A percentile compares a stretch with the other conserved stretches of the same genome.
phyloP scores from a whole-genome alignment of 2,329 filamentous ascomycete species.

The Hyphodiscus sp. region DNA sequence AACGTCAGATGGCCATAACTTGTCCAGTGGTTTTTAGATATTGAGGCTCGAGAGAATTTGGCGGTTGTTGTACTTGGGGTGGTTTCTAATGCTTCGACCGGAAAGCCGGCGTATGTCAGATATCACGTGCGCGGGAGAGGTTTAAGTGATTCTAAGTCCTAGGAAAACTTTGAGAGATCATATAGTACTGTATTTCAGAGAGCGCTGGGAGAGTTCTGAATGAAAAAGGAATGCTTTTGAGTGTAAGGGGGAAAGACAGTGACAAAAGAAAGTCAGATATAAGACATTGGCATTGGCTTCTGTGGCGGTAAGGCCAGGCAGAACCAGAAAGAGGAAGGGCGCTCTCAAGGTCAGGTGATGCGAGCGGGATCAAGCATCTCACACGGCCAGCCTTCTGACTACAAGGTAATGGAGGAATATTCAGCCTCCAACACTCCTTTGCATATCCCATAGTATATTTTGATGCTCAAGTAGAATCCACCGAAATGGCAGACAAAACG shows the following conservation, averaged over 20 bases:
- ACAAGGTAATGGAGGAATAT: neutral
- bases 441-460: neutral
- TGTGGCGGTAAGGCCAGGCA: too few relatives aligned
- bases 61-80: too few relatives aligned
- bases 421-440: neutral
- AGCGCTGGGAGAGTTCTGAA: too few relatives aligned
- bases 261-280: too few relatives aligned
- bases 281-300: too few relatives aligned
- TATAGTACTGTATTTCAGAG: too few relatives aligned
- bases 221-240: too few relatives aligned
- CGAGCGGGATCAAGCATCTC: neutral
- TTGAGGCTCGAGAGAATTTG: neutral
- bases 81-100: too few relatives aligned
- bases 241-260: too few relatives aligned
- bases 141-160: too few relatives aligned
- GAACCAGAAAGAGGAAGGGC: neutral
- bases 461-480: neutral
- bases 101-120: neutral
- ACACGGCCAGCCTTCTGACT: neutral
- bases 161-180: too few relatives aligned
- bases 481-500: conserved; percentile 48
- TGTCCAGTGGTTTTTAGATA: neutral
- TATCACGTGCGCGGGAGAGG: too few relatives aligned
- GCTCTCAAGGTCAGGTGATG: neutral
- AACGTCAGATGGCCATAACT: neutral